Evolutionary conservation across 306 rosid species (phyloP), one percentile per base, ranked within the genome.

Genomic region (Casuarina equisetifolia): DNA sequence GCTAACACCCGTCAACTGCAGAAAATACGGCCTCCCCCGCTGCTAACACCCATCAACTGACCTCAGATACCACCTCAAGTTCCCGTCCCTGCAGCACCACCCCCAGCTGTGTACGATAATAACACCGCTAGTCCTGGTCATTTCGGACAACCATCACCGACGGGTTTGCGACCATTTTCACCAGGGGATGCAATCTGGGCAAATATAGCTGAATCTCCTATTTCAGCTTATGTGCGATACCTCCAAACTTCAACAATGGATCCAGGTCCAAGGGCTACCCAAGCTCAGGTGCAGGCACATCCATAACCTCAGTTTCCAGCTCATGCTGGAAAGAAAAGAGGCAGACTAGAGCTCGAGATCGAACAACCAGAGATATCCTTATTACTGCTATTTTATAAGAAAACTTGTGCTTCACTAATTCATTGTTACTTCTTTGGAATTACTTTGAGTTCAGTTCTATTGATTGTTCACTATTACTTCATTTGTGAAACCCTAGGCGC

Each of bases 171-270:
- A 1, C 90, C 89, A 46, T 32, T 82, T 16, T 78, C 82, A 2
- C 85, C 88, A 6, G 92, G 90, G 6, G 90, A 89, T 72, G 63
- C 86, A 74, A 20, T 59, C 62, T 86, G 96, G 96, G 59, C 88
- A 25, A 88, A 85, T 81, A 80, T 91, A 9, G 84, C 95, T 9
- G 98, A 92, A 76, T 90, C 97, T 49, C 98, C 98, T 9, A 90
- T 94, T 76, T 86, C 98, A 0, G 97, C 97, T 36, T 94, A 94
- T 77, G 90, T 94, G 98, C 87, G 91, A 5, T 94, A 90, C 84
- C 98, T 94, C 84, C 97, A 94, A 64, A 84, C 53, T 82, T 90
- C 98, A 32, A 87, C 88, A 50, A 45, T 85, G 25, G 93, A 88
- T 80, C 94, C 97, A 32, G 80, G 88, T 83, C 80, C 90, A 0